Evolutionary conservation across 2,329 filamentous ascomycete genomes (phyloP), one percentile per base, ranked within the genome.

Genomic region (Nannizzia gypsea): DNA sequence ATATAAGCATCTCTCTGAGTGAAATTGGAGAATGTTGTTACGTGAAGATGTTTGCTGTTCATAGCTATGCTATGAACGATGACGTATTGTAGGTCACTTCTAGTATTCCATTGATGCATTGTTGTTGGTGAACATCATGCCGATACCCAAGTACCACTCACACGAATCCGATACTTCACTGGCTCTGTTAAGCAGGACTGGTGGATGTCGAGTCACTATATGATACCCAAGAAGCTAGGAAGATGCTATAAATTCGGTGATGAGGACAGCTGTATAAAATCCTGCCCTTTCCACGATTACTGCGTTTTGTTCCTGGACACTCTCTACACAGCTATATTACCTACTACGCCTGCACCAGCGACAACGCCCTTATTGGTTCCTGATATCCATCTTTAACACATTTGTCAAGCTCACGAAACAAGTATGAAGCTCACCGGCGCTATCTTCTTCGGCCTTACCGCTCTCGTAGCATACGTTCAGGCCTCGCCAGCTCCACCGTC

Each of bases 361-460:
- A 3, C 24, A 34, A 22, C 48, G 20, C 15, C 15, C 1, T 20
- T 52, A 26, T 28, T 15, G 9, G 26, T 5, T n/a, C 24, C 15
- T n/a, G 11, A 28, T 28, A 26, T 26, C 31, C 31, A 52, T 26
- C 9, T 38, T 13, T 6, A 24, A 11, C 26, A 28, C 3, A 6
- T 8, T 11, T 13, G 20, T 54, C 42, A 36, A 52, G 20, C 20
- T 42, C 24, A 2, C 20, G 36, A 62, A 46, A 11, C 44, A 44
- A 60, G 24, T n/a, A 62, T 62, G 61, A 59, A 62, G 46, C 5
- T 46, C 48, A 22, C 38, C 17, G 40, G 9, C 4, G 31, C 57
- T 13, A n/a, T 56, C 40, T 28, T 58, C 11, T 8, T 58, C 26
- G 42, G 57, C 1, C 20, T 62, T 52, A 42, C 54, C 34, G 55